These are phyloP conservation scores for Agmasoma carcini DNA, from an alignment of 371 early-diverging fungal genomes.

Conservation along the genomic window DNA sequence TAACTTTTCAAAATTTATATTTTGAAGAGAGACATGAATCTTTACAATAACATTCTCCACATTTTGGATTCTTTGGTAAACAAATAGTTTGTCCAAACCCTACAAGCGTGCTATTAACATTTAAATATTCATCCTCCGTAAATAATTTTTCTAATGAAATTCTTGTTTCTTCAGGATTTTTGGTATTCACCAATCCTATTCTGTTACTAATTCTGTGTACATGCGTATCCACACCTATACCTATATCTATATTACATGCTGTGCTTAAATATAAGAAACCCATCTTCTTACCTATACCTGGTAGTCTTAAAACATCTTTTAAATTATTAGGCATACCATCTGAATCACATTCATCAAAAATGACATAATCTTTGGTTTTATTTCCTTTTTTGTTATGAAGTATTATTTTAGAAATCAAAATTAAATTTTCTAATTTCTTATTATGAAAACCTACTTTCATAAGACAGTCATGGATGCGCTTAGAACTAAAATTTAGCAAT, in stretches of 20 bases:
- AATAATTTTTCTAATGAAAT: constrained; percentile 55
- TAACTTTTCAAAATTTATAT: no score
- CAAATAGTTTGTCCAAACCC: constrained; percentile 84
- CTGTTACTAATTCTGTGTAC: constrained; percentile 80
- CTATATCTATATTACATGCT: constrained; percentile 56
- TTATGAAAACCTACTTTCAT: constrained; percentile 73
- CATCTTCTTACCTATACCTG: constrained; percentile 96
- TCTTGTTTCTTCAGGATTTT: constrained; percentile 60
- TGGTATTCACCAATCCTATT: constrained; percentile 65
- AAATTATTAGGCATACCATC: constrained; percentile 44
- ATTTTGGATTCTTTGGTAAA: constrained; percentile 59
- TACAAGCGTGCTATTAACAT: constrained; percentile 73
- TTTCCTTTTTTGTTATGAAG: background rate
- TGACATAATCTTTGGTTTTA: background rate
- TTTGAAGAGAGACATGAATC: no score
- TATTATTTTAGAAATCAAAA: constrained; percentile 1
- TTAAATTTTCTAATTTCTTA: constrained; percentile 57
- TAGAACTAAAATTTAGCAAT: constrained; percentile 48
- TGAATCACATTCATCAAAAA: no score
- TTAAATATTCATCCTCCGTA: constrained; percentile 62
- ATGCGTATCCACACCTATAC: constrained; percentile 94
- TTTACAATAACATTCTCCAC: constrained; percentile 64
- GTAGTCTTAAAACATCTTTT: constrained; percentile 54
- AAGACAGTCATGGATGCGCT: constrained; percentile 60
- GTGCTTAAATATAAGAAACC: constrained; percentile 48